Evolutionary conservation across 1,139 yeast species (phyloP), one percentile per base, ranked within the genome.

Genomic region (Candida sanyaensis): DNA sequence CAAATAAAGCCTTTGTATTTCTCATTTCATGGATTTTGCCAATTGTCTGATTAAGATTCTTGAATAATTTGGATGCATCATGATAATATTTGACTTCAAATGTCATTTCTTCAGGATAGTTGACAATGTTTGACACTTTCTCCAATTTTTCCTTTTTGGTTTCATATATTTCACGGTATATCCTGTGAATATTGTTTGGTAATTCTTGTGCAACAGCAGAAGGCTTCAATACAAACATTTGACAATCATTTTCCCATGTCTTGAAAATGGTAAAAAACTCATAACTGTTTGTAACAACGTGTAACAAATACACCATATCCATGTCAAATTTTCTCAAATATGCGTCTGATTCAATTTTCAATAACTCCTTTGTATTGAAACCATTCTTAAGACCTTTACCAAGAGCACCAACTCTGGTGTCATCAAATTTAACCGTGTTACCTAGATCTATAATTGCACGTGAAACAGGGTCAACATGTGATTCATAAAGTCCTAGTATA

Each of bases 301-400:
- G 97, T 41, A 87, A 75, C 46, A 93, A 60, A 57, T 88, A 88
- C 6, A 86, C 71, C 28, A 86, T 74, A 45, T 83, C 86, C 74
- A 88, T 73, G 5, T 73, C 66, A 48, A 84, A 80, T 36, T 77
- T 66, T 46, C 71, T 70, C 60, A 85, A 68, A 57, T 87, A 89
- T 43, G 73, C 69, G 2, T 71, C 74, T 23, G 77, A 66, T 17
- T 77, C 78, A 5, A 77, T 68, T 55, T 71, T 66, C 17, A 71
- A 65, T 44, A 88, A 66, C 62, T 87, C 85, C 47, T 79, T 80
- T 50, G 80, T 63, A 21, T 86, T 82, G 65, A 95, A 95, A 0
- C 99, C 99, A 51, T 80, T 78, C 56, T 89, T 91, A 52, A 95
- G 71, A 26, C 97, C 96, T 58, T 80, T 82, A 8, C 97, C 96